Conservation (phyloP, 495 filamentous ascomycete genomes). For the Penicillium pulvis region DNA sequence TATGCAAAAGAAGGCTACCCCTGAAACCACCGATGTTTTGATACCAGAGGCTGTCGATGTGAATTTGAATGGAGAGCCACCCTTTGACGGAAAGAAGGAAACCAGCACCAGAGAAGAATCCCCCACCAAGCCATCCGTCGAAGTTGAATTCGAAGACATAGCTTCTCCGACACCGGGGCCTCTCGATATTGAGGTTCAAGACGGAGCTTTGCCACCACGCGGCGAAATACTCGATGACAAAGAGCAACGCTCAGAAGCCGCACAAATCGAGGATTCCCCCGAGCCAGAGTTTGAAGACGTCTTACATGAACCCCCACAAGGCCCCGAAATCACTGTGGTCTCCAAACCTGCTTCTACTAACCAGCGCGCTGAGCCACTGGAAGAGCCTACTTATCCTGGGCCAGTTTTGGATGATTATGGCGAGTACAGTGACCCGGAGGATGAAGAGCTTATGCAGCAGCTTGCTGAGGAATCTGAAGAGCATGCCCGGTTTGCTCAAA, state of each 20-base stretch:
- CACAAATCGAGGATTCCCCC: conserved; percentile 34
- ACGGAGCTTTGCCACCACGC: background rate
- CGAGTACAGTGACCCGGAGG: conserved; percentile 83
- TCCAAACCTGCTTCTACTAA: background rate
- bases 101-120: background rate
- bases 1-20: background rate
- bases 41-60: background rate
- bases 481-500: conserved; percentile 86
- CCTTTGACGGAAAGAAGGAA: background rate
- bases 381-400: conserved; percentile 29
- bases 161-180: background rate
- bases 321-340: conserved; percentile 10
- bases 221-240: conserved; percentile 1
- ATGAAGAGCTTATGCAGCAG: conserved; percentile 82
- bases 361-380: conserved; percentile 13
- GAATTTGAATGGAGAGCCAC: background rate
- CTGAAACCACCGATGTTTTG: background rate
- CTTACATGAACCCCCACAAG: conserved; percentile 11
- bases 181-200: background rate
- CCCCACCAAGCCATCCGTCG: background rate
- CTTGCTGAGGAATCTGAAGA: conserved; percentile 89
- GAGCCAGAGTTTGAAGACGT: conserved; percentile 60
- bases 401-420: conserved; percentile 39
- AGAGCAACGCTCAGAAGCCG: background rate
- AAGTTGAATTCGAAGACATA: background rate